Evolutionary conservation across 768 basidiomycete species (phyloP).

Genomic region (Kwoniella europaea): DNA sequence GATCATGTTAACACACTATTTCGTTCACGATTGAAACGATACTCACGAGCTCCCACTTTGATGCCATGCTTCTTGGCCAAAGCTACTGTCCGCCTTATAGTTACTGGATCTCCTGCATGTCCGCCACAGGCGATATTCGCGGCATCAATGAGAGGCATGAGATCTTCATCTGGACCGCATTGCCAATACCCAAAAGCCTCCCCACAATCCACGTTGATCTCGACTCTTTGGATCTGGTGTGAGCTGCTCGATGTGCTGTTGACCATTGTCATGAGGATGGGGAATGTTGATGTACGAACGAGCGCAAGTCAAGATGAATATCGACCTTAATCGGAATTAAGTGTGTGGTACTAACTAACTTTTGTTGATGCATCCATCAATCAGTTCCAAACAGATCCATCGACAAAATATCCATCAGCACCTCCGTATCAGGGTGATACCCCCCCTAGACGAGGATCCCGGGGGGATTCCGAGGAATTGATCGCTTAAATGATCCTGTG

Average conservation of each 20-base stretch:
- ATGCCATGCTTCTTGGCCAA: slow-evolving; percentile 67
- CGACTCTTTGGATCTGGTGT: slow-evolving; percentile 20
- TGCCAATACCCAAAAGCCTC: slow-evolving; percentile 43
- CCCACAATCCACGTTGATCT: slow-evolving; percentile 47
- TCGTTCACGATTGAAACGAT: too few relatives aligned
- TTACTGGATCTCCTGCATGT: slow-evolving; percentile 69
- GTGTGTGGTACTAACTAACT: too few relatives aligned
- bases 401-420: too few relatives aligned
- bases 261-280: slow-evolving; percentile 12
- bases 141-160: slow-evolving; percentile 62
- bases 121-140: slow-evolving; percentile 74
- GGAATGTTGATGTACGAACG: background rate
- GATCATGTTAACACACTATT: background rate
- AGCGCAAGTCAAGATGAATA: too few relatives aligned
- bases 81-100: slow-evolving; percentile 69
- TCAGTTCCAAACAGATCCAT: too few relatives aligned
- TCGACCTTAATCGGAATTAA: too few relatives aligned
- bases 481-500: background rate
- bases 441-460: too few relatives aligned
- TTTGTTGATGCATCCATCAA: too few relatives aligned
- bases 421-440: too few relatives aligned
- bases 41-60: slow-evolving; percentile 66
- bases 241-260: slow-evolving; percentile 4
- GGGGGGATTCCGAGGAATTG: background rate
- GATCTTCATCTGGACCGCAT: slow-evolving; percentile 40